Evolutionary conservation across 83 land plant species (phyloP), one percentile per base, ranked within the genome.

Genomic region (Diphasiastrum complanatum): DNA sequence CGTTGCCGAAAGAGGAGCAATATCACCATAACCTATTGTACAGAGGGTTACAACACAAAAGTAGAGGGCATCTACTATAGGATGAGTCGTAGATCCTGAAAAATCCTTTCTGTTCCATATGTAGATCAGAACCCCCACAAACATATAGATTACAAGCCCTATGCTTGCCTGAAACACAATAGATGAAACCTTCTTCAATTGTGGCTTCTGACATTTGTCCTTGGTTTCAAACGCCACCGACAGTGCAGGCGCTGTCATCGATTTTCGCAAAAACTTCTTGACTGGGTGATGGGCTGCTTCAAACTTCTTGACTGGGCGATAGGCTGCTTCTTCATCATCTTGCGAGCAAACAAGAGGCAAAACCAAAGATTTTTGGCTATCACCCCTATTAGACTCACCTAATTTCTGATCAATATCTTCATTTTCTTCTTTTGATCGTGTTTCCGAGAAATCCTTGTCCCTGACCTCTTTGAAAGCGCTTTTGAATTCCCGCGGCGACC

Each of bases 21-120:
- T 55, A 1, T 55, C 59, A 12, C 59, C 59, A 27, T 55, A 55
- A 6, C 59, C 59, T 6, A 55, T 30, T 20, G 59, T 55, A 55
- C 59, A 55, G 35, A 55, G 26, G 11, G 59, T 55, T 19, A 55
- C 59, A 12, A 55, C 31, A 19, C 59, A 55, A 55, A 55, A 55
- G 34, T 55, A 55, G 8, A 55, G 10, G 6, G 59, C 59, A 30
- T 55, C 59, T 6, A 55, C 1, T 6, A 55, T 11, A 27, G 59
- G 35, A 55, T 27, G 6, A 11, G 59, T 55, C 34, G 34, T 11
- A 25, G 34, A 30, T 6, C 59, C 59, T 10, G 59, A 55, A 27
- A 55, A 55, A 16, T 55, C 59, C 16, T 55, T 30, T 14, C 16
- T 55, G 18, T 27, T 55, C 59, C 59, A 55, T 12, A 55, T 35